These are phyloP conservation scores for Penicillium simplicissimum DNA, from an alignment of 495 filamentous ascomycete species.

Conservation along the genomic window DNA sequence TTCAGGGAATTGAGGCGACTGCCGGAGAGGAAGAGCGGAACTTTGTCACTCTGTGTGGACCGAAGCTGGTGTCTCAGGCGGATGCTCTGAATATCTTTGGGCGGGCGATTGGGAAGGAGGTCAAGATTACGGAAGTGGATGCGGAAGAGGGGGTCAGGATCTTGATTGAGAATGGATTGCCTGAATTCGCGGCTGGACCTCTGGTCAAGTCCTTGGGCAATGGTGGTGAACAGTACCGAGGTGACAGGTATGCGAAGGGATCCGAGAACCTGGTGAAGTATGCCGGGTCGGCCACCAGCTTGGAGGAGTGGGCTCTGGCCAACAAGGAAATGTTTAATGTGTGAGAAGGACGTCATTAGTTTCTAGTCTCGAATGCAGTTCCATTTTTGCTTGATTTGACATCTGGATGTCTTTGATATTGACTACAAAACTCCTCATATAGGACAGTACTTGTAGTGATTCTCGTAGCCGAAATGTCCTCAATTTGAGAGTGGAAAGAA, in stretches of 20 bases:
- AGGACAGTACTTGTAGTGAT: too few species aligned
- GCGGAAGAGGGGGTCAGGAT: background rate
- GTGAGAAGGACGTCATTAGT: background rate
- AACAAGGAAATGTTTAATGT: constrained; percentile 6
- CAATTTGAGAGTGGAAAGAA: too few species aligned
- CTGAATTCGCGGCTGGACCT: background rate
- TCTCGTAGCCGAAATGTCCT: too few species aligned
- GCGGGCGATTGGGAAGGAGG: constrained; percentile 2
- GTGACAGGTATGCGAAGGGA: background rate
- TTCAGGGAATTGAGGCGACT: constrained; percentile 4
- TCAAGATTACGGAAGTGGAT: constrained; percentile 6
- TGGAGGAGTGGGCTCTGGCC: constrained; percentile 3
- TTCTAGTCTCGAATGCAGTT: background rate
- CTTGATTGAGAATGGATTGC: background rate
- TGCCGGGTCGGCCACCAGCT: constrained; percentile 2
- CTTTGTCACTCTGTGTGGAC: constrained; percentile 5
- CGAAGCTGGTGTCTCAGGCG: constrained; percentile 3
- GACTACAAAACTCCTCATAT: too few species aligned
- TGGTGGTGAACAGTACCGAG: background rate
- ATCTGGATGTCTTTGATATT: background rate
- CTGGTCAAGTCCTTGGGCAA: constrained; percentile 5
- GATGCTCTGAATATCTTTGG: constrained; percentile 7
- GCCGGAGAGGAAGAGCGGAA: constrained; percentile 7
- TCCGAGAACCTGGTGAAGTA: background rate
- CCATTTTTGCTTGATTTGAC: background rate